Evolutionary conservation across 192 early-diverging fungal species (phyloP), one percentile per base, ranked within the genome.

Genomic region (Entrophospora sp.): DNA sequence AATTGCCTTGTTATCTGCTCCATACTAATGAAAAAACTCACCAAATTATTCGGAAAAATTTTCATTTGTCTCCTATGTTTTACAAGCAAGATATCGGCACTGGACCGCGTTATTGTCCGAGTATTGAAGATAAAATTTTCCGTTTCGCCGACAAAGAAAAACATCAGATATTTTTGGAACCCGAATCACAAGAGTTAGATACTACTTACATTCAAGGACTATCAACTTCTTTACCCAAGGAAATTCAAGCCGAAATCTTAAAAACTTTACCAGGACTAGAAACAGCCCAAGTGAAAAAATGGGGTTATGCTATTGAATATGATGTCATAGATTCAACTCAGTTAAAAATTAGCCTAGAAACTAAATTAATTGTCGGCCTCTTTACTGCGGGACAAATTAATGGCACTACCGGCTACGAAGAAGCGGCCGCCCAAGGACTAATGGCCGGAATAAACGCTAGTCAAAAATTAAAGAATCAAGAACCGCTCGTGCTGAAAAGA

Each of bases 351-450:
- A 85, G 74, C 3, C 66, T 88, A 5, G 84, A 88, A 75, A 88
- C 86, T 5, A 86, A 86, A 67, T 82, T 85, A 22, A 76, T 88
- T 7, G 63, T 45, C 4, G 86, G 86, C 7, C 67, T 88, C 28
- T 88, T 77, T 66, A 71, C 86, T 73, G 86, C 86, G 3, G 86
- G 86, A 0, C 86, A 88, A 72, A 88, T 88, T 66, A 88, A 88
- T 56, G 86, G 86, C 24, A 88, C 86, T 5, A 88, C 86, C 0
- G 86, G 86, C 1, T 88, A 86, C 68, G 86, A 86, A 45, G 84
- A 86, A 56, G 86, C 86, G 0, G 86, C 86, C 3, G 81, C 83
- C 0, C 86, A 88, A 65, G 86, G 86, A 0, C 69, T 88, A 0
- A 75, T 88, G 53, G 86, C 84, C 2, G 86, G 86, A 12, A 80